Conservation (phyloP, 176 grass and related monocot genomes). For the Oryza rufipogon region DNA sequence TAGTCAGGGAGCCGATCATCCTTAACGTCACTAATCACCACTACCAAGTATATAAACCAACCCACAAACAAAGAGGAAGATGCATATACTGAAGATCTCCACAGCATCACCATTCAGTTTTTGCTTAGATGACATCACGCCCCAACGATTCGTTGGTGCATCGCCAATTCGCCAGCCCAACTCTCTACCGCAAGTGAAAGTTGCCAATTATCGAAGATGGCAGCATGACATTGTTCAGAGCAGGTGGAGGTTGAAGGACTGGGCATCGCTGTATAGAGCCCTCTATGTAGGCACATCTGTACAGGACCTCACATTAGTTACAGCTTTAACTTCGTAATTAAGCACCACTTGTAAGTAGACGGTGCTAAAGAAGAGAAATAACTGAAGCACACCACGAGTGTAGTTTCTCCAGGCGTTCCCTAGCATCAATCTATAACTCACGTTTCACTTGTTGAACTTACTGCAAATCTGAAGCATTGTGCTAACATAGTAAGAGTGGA, state of each 20-base stretch:
- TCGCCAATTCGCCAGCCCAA: not conserved
- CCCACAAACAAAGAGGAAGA: slow-evolving; percentile 12
- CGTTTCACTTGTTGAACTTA: not conserved
- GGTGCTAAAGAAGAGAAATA: not conserved
- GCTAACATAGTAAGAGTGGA: not conserved
- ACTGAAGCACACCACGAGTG: not conserved
- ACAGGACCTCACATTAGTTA: slow-evolving; percentile 3
- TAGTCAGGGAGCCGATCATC: not conserved
- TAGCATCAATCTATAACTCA: not conserved
- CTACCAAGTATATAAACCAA: slow-evolving; percentile 35
- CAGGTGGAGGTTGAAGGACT: not conserved
- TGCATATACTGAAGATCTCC: slow-evolving; percentile 6
- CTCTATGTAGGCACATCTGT: not conserved
- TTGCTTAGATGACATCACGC: not conserved
- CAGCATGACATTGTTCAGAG: slow-evolving; percentile 4
- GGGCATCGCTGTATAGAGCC: slow-evolving; percentile 4
- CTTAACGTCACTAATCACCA: not conserved
- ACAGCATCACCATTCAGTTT: not conserved
- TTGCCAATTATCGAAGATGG: not conserved
- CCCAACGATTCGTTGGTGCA: slow-evolving; percentile 15
- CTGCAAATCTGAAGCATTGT: not conserved
- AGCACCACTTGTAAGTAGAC: slow-evolving; percentile 7
- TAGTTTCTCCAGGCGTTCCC: not conserved
- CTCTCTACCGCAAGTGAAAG: not conserved
- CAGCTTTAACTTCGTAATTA: slow-evolving; percentile 6